Conservation (phyloP, 768 basidiomycete genomes). For the Suillus cothurnatus region DNA sequence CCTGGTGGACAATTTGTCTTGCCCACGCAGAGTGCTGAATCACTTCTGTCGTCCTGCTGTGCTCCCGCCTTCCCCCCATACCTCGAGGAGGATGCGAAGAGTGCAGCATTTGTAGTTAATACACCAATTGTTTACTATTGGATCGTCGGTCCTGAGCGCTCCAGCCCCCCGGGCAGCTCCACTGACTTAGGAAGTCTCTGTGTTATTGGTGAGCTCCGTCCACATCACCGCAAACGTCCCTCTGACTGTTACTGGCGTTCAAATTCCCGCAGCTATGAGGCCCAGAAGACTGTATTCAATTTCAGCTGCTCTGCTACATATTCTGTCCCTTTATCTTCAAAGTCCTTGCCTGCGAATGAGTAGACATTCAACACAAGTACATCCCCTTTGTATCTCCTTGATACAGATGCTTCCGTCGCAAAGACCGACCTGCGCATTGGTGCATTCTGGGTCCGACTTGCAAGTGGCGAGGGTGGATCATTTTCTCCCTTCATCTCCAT, state of each 20-base stretch:
- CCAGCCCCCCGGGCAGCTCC: no score
- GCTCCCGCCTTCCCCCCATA: slow-evolving; percentile 49
- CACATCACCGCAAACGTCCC: slow-evolving; percentile 32
- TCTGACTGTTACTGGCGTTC: slow-evolving; percentile 38
- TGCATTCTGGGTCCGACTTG: no score
- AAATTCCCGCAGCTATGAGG: slow-evolving; percentile 37
- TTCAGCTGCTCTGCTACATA: no score
- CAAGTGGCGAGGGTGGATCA: no score
- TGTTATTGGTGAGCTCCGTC: slow-evolving; percentile 32
- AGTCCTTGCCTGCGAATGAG: not conserved
- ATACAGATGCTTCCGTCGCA: no score
- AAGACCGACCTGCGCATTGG: no score
- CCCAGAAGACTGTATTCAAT: slow-evolving; percentile 31
- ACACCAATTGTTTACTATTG: slow-evolving; percentile 37
- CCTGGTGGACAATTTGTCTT: slow-evolving; percentile 44
- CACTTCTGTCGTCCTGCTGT: slow-evolving; percentile 49
- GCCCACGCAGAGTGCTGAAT: slow-evolving; percentile 33
- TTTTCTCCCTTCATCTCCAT: no score
- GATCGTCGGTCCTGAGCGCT: slow-evolving; percentile 36
- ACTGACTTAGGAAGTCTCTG: slow-evolving; percentile 15
- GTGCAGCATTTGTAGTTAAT: slow-evolving; percentile 38
- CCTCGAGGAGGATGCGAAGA: slow-evolving; percentile 40
- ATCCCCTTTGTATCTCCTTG: no score
- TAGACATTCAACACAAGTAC: no score
- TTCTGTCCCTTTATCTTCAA: slow-evolving; percentile 8